Percentiles rank a stretch among this genome's conserved stretches.
phyloP scores from a whole-genome alignment of 148 eudicot genomes.

The Fagopyrum homotropicum region DNA sequence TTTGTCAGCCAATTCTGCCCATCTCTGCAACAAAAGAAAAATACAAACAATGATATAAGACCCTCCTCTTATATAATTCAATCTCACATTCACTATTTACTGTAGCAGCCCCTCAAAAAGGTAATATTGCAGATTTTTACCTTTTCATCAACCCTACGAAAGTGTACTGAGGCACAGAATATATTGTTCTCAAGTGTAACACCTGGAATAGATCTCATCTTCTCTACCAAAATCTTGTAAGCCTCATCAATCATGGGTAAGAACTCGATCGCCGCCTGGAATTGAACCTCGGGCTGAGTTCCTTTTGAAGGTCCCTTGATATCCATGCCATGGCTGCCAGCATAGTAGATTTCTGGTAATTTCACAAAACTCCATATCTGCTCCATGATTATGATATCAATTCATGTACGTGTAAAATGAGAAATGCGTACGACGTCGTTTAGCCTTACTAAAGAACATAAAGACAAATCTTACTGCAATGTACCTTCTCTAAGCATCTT shows the following conservation, averaged over 20 bases:
- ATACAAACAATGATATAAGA: background rate
- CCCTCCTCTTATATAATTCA: background rate
- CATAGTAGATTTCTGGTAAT: conserved; percentile 76
- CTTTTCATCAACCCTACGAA: conserved; percentile 82
- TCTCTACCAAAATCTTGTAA: conserved; percentile 44
- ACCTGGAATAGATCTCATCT: conserved; percentile 49
- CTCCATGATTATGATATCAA: background rate
- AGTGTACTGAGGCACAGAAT: conserved; percentile 80
- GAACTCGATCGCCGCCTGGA: conserved; percentile 73
- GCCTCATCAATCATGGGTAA: conserved; percentile 67
- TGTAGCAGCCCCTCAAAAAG: background rate
- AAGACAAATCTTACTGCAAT: conserved; percentile 2
- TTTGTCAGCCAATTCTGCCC: conserved; percentile 57
- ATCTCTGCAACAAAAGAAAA: conserved; percentile 35
- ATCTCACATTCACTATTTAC: background rate
- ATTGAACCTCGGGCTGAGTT: conserved; percentile 24
- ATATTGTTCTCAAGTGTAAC: conserved; percentile 80
- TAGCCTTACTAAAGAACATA: no score
- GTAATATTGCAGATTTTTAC: conserved; percentile 20
- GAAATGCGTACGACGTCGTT: no score
- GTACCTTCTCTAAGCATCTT: conserved; percentile 82
- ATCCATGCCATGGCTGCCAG: conserved; percentile 99
- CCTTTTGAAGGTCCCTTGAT: conserved; percentile 64
- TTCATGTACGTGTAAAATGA: background rate
- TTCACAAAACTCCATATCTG: conserved; percentile 72